Evolutionary conservation across 345 rosid species (phyloP).

Genomic region (Atalantia buxifolia): DNA sequence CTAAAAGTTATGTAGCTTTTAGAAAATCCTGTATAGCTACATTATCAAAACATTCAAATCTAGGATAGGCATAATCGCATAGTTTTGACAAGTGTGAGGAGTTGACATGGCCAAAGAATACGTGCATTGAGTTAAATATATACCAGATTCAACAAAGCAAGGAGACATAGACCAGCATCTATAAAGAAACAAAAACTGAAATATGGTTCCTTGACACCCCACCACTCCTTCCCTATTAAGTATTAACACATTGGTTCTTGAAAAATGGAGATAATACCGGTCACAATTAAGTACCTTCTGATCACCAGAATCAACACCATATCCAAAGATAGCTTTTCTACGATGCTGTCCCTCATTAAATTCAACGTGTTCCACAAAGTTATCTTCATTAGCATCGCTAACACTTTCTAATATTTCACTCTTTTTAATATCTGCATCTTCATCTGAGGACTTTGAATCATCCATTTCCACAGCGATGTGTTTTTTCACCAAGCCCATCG

Average conservation of each 20-base stretch:
- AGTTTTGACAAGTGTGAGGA: neutral
- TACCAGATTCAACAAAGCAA: neutral
- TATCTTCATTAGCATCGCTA: conserved; percentile 22
- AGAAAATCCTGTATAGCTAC: neutral
- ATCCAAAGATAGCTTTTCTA: conserved; percentile 72
- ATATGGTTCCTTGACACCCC: neutral
- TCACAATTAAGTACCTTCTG: conserved; percentile 28
- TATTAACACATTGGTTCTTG: too few species aligned
- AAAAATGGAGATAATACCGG: too few species aligned
- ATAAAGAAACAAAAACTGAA: neutral
- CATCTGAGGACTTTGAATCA: conserved; percentile 39
- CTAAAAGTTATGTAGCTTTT: neutral
- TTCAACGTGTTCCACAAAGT: conserved; percentile 49
- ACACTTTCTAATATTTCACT: conserved; percentile 14
- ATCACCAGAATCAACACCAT: conserved; percentile 35
- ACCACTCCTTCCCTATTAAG: too few species aligned
- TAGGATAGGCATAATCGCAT: neutral
- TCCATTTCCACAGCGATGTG: conserved; percentile 33
- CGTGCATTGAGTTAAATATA: neutral
- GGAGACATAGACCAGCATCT: neutral
- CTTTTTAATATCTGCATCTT: conserved; percentile 29
- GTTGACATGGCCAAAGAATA: neutral
- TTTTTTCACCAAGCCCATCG: conserved; percentile 28
- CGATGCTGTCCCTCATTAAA: conserved; percentile 65
- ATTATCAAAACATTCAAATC: neutral